phyloP scores from a whole-genome alignment of 2,329 filamentous ascomycete genomes.

The Claviceps digitariae region DNA sequence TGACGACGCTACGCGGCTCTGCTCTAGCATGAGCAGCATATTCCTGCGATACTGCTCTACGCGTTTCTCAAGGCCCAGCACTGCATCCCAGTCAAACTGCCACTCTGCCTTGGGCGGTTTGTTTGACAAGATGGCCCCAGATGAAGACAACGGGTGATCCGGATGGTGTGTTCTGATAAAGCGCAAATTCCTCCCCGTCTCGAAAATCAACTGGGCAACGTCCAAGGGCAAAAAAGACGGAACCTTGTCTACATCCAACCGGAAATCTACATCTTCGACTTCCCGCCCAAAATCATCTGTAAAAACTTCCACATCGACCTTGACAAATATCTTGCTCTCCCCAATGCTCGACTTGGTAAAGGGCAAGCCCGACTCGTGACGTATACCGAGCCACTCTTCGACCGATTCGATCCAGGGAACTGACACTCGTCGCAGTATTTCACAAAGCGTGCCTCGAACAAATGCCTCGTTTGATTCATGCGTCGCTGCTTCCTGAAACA shows the following conservation, averaged over 20 bases:
- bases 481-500: conserved; percentile 48
- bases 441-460: conserved; percentile 50
- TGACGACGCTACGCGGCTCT: conserved; percentile 4
- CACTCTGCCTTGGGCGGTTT: conserved; percentile 48
- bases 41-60: conserved; percentile 28
- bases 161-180: conserved; percentile 59
- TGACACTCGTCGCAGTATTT: conserved; percentile 50
- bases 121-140: conserved; percentile 30
- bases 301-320: conserved; percentile 38
- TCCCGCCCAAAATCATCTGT: conserved; percentile 47
- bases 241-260: conserved; percentile 51
- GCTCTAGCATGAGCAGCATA: conserved; percentile 14
- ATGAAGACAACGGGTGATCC: conserved; percentile 50
- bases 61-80: conserved; percentile 48
- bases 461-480: conserved; percentile 50
- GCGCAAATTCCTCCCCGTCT: conserved; percentile 63
- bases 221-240: conserved; percentile 60
- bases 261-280: conserved; percentile 43
- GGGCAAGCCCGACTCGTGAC: conserved; percentile 40
- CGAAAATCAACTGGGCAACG: conserved; percentile 59
- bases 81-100: conserved; percentile 59
- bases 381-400: conserved; percentile 63
- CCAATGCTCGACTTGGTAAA: conserved; percentile 33
- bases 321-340: conserved; percentile 44
- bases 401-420: conserved; percentile 54